A percentile compares a stretch with the other conserved stretches of the same genome.
Evolutionary conservation across 2,329 filamentous ascomycete genomes (phyloP).

Genomic region (Blastomyces gilchristii): DNA sequence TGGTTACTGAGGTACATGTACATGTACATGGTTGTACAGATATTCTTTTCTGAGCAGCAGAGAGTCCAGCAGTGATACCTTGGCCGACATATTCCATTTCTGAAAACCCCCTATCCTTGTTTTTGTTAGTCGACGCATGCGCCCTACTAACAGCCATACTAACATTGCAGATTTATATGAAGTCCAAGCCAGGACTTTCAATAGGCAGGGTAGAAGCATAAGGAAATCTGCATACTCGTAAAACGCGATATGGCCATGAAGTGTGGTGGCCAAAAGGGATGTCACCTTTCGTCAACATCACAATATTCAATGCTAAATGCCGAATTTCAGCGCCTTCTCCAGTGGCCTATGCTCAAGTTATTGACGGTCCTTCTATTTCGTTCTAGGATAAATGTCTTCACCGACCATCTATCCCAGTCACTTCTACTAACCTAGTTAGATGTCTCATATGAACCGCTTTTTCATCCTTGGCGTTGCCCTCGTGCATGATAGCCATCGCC

Average conservation of each 20-base stretch:
- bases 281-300: not conserved
- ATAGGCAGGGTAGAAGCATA: too few species aligned
- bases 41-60: not conserved
- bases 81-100: not conserved
- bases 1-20: not conserved
- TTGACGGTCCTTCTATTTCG: not conserved
- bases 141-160: too few species aligned
- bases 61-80: not conserved
- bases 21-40: not conserved
- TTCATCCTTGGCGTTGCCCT: too few species aligned
- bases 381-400: not conserved
- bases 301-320: not conserved
- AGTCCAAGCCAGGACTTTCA: too few species aligned
- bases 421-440: not conserved
- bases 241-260: not conserved
- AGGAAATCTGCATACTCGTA: too few species aligned
- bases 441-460: too few species aligned
- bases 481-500: too few species aligned
- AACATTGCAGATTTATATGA: too few species aligned
- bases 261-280: not conserved
- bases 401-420: not conserved
- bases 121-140: too few species aligned
- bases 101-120: not conserved
- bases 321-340: not conserved
- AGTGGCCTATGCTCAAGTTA: not conserved